Percentiles rank a stretch among this genome's conserved stretches.
Evolutionary conservation across 768 basidiomycete genomes (phyloP).

Genomic region (Tylopilus subfusipes): DNA sequence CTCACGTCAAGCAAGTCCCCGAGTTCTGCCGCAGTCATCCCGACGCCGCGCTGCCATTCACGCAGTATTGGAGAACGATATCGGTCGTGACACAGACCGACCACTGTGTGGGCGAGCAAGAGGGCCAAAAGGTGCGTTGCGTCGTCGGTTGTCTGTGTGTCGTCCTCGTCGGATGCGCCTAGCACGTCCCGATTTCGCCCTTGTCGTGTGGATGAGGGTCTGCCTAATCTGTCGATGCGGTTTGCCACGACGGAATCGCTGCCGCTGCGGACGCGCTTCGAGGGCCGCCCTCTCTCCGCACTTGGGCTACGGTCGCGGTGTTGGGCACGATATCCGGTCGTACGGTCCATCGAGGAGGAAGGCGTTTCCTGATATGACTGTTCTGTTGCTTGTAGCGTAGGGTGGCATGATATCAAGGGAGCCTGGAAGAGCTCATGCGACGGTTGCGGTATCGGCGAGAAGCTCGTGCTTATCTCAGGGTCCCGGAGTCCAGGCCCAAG

Average conservation of each 20-base stretch:
- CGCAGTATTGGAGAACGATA: slow-evolving; percentile 10
- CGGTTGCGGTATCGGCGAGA: slow-evolving; percentile 8
- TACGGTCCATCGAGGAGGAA: slow-evolving; percentile 4
- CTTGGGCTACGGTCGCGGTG: slow-evolving; percentile 15
- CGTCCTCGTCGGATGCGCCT: slow-evolving; percentile 1
- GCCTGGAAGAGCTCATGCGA: neutral
- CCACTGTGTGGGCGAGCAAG: slow-evolving; percentile 21
- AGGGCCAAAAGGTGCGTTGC: slow-evolving; percentile 16
- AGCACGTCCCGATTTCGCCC: neutral
- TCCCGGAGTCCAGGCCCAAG: slow-evolving; percentile 11
- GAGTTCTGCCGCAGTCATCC: slow-evolving; percentile 30
- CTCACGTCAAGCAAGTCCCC: slow-evolving; percentile 34
- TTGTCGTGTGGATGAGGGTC: slow-evolving; percentile 1
- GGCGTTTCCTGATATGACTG: slow-evolving; percentile 14
- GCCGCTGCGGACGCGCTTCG: slow-evolving; percentile 26
- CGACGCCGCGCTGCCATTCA: slow-evolving; percentile 8
- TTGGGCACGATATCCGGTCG: neutral
- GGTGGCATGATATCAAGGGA: slow-evolving; percentile 1
- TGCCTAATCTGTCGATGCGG: slow-evolving; percentile 14
- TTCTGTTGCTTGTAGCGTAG: neutral
- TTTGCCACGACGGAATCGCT: slow-evolving; percentile 14
- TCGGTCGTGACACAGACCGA: slow-evolving; percentile 23
- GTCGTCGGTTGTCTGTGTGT: neutral
- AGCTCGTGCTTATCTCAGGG: slow-evolving; percentile 14
- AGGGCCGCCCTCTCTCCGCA: slow-evolving; percentile 26